A percentile compares a stretch with the other conserved stretches of the same genome.
Evolutionary conservation across 208 protist genomes (phyloP).

Genomic region (Acanthamoeba lenticulata): DNA sequence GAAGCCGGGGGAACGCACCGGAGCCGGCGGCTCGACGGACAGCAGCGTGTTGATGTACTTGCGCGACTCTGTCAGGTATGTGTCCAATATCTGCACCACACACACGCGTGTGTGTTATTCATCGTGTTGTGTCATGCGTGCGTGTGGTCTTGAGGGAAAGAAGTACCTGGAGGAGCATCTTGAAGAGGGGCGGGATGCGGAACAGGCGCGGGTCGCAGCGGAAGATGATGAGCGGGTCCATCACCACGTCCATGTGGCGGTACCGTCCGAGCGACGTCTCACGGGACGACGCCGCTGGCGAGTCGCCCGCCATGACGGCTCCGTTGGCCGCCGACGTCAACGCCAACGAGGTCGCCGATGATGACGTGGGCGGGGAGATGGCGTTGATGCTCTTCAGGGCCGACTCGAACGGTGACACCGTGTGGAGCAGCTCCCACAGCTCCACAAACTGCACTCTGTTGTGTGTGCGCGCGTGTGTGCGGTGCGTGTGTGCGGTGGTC

Average conservation of each 20-base stretch:
- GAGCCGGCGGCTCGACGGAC: neutral
- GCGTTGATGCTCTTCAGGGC: conserved; percentile 74
- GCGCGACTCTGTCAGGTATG: conserved; percentile 69
- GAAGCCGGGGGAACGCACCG: no score
- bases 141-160: no score
- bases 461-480: neutral
- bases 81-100: conserved; percentile 58
- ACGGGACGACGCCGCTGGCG: no score
- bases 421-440: conserved; percentile 64
- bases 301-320: neutral
- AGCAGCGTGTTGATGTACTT: conserved; percentile 75
- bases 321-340: neutral
- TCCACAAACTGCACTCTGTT: conserved; percentile 53
- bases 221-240: conserved; percentile 73
- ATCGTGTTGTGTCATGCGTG: no score
- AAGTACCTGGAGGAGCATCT: conserved; percentile 64
- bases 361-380: neutral
- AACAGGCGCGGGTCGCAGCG: conserved; percentile 69
- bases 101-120: no score
- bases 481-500: no score
- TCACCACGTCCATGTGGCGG: conserved; percentile 67
- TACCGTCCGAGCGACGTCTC: conserved; percentile 63
- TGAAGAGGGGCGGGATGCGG: conserved; percentile 70
- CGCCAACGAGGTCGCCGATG: neutral
- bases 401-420: conserved; percentile 37